phyloP scores from a whole-genome alignment of 495 filamentous ascomycete species.

The Aspergillus bridgeri region DNA sequence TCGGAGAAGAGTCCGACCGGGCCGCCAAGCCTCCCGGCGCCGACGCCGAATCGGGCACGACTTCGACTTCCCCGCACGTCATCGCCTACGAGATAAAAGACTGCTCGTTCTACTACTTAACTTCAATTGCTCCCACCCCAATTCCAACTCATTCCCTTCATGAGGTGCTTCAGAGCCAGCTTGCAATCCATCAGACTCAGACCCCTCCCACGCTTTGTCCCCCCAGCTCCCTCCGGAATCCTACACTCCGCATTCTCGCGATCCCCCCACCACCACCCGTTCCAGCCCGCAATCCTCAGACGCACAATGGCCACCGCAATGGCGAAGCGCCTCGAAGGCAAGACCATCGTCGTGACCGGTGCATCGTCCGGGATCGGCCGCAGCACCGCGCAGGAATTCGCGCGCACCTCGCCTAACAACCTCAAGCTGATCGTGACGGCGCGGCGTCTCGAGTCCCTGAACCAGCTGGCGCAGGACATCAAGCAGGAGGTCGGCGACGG shows the following conservation, averaged over 20 bases:
- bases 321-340: constrained; percentile 84
- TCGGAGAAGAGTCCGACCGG: constrained; percentile 14
- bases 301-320: constrained; percentile 73
- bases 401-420: constrained; percentile 73
- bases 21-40: constrained; percentile 9
- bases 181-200: constrained; percentile 28
- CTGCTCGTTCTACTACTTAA: background rate
- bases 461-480: constrained; percentile 75
- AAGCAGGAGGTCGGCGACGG: constrained; percentile 73
- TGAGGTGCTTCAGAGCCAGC: constrained; percentile 30
- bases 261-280: constrained; percentile 14
- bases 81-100: background rate
- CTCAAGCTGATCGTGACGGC: constrained; percentile 87
- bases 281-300: constrained; percentile 24
- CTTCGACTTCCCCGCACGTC: constrained; percentile 16
- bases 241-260: constrained; percentile 17
- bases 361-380: constrained; percentile 91
- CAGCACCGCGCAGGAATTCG: constrained; percentile 86
- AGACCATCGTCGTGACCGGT: constrained; percentile 89
- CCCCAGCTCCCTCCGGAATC: constrained; percentile 7
- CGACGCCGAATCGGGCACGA: constrained; percentile 12
- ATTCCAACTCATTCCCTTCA: constrained; percentile 17
- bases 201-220: constrained; percentile 22
- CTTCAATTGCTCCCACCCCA: background rate
- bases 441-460: constrained; percentile 72